A percentile compares a stretch with the other conserved stretches of the same genome.
Conservation (phyloP, 1,139 yeast species). For the Komagataea norvegica region DNA sequence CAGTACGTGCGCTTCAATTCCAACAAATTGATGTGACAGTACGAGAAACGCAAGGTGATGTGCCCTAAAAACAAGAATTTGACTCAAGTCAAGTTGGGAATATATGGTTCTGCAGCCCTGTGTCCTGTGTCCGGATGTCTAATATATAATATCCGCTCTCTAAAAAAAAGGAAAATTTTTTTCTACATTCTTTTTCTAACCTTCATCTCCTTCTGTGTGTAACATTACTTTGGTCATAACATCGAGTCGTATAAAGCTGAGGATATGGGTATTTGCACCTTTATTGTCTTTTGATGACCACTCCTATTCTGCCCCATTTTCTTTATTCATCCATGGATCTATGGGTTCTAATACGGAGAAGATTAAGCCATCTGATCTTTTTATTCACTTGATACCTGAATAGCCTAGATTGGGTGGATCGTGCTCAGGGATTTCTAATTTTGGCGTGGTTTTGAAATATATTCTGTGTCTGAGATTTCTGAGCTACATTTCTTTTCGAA, state of each 20-base stretch:
- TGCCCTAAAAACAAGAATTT: no score
- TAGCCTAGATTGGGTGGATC: conserved; percentile 20
- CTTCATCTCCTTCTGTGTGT: background rate
- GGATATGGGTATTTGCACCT: conserved; percentile 1
- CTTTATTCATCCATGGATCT: conserved; percentile 22
- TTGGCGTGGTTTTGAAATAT: conserved; percentile 1
- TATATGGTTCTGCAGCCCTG: no score
- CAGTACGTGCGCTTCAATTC: no score
- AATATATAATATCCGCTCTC: no score
- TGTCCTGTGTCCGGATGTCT: no score
- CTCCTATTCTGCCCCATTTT: conserved; percentile 26
- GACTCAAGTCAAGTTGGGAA: no score
- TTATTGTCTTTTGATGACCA: conserved; percentile 3
- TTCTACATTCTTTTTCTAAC: background rate
- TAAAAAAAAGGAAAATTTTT: no score
- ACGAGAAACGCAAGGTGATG: no score
- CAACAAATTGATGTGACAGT: no score
- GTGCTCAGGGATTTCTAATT: conserved; percentile 14
- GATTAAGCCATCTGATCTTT: conserved; percentile 19
- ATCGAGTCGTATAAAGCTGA: conserved; percentile 1
- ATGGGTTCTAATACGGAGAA: conserved; percentile 25
- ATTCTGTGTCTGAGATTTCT: conserved; percentile 2
- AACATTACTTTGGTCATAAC: background rate
- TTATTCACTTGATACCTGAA: conserved; percentile 21
- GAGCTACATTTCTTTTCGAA: conserved; percentile 6